Conservation (phyloP, 1,139 yeast genomes). For the Geotrichum europaeum region DNA sequence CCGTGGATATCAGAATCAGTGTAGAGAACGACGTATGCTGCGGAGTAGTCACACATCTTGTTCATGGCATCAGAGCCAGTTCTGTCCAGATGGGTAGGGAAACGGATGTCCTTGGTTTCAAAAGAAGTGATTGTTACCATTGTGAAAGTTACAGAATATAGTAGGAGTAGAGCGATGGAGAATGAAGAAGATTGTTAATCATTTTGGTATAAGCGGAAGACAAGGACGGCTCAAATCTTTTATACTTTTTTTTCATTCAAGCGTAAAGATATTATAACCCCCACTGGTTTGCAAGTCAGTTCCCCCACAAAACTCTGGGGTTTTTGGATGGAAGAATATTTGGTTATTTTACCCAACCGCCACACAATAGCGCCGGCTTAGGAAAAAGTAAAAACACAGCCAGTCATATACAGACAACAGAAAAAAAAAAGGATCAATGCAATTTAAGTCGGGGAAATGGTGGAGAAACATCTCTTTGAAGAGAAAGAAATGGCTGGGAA, state of each 20-base stretch:
- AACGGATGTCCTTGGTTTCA: conserved; percentile 33
- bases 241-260: too few relatives aligned
- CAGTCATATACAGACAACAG: too few relatives aligned
- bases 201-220: too few relatives aligned
- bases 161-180: background rate
- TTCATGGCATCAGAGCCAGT: conserved; percentile 39
- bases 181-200: background rate
- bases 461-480: too few relatives aligned
- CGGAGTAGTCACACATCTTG: conserved; percentile 36
- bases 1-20: conserved; percentile 29
- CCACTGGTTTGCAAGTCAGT: background rate
- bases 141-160: background rate
- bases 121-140: conserved; percentile 30
- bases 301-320: background rate
- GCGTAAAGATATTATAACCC: background rate
- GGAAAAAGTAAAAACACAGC: too few relatives aligned
- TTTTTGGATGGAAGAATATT: background rate
- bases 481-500: background rate
- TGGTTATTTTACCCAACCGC: background rate
- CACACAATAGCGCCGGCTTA: too few relatives aligned
- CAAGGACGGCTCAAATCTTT: background rate
- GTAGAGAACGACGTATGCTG: conserved; percentile 29
- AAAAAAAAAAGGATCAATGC: too few relatives aligned
- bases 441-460: too few relatives aligned
- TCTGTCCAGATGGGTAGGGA: conserved; percentile 37